Conservation (phyloP, 305 asterid species). For the Caryopteris hybrid region DNA sequence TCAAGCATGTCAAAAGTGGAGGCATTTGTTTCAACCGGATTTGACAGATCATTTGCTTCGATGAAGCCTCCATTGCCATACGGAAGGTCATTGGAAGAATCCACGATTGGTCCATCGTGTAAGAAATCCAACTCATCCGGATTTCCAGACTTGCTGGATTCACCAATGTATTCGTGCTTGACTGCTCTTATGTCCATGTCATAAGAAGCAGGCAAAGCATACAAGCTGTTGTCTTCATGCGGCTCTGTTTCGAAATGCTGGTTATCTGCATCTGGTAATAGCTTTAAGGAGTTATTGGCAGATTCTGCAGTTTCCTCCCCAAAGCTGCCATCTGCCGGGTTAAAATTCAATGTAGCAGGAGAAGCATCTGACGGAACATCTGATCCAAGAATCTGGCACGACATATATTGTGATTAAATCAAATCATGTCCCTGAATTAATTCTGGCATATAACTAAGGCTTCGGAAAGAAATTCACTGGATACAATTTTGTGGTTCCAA, state of each 20-base stretch:
- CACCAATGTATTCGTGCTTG: conserved; percentile 72
- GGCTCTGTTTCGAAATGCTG: conserved; percentile 30
- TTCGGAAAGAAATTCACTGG: neutral
- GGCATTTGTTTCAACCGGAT: conserved; percentile 41
- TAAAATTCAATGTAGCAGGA: conserved; percentile 34
- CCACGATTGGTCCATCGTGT: conserved; percentile 58
- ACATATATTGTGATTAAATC: conserved; percentile 4
- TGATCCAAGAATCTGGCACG: conserved; percentile 59
- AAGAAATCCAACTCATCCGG: conserved; percentile 49
- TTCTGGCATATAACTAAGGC: neutral
- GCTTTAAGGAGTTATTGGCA: conserved; percentile 31
- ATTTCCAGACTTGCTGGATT: conserved; percentile 51
- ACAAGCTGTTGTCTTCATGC: conserved; percentile 30
- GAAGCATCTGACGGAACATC: conserved; percentile 35
- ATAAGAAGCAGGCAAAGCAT: conserved; percentile 31
- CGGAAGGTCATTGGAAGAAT: conserved; percentile 30
- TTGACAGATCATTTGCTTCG: conserved; percentile 68
- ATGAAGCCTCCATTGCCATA: conserved; percentile 58
- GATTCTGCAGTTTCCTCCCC: conserved; percentile 50
- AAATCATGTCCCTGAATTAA: neutral
- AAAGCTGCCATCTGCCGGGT: conserved; percentile 29
- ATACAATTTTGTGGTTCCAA: neutral
- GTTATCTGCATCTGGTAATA: conserved; percentile 22
- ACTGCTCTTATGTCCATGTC: conserved; percentile 35
- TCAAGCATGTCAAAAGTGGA: conserved; percentile 53